These are phyloP conservation scores for Chytriomyces sp. DNA, from an alignment of 192 early-diverging fungal species.

Conservation along the genomic window DNA sequence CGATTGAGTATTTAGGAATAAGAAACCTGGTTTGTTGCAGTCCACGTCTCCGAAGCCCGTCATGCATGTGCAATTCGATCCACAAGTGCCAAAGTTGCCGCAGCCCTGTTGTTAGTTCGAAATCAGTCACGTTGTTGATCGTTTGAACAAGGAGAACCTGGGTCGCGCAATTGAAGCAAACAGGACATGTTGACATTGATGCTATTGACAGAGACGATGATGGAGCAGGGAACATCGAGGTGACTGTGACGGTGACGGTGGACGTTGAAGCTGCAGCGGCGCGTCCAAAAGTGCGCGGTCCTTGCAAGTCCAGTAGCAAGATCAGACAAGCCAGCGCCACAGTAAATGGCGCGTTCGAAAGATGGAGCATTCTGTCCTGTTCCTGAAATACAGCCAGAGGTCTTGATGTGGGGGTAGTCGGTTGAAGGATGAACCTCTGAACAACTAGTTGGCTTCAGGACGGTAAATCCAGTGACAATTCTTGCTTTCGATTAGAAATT, in stretches of 20 bases:
- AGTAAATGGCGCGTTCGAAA: neutral
- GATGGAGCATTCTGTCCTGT: too few species aligned
- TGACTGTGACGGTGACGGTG: neutral
- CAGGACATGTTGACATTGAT: conserved; percentile 8
- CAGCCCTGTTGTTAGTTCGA: conserved; percentile 4
- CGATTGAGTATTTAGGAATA: neutral
- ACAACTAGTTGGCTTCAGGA: too few species aligned
- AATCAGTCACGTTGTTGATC: neutral
- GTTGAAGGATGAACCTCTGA: too few species aligned
- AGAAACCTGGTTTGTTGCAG: conserved; percentile 25
- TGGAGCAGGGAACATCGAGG: conserved; percentile 11
- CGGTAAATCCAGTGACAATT: too few species aligned
- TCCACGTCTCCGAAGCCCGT: conserved; percentile 29
- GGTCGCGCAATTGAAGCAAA: conserved; percentile 33
- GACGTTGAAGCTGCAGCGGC: neutral
- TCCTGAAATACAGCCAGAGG: too few species aligned
- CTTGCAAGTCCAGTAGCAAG: neutral
- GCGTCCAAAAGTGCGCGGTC: neutral
- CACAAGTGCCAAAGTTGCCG: conserved; percentile 29
- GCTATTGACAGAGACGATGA: too few species aligned
- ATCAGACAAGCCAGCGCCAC: neutral
- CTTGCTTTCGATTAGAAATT: too few species aligned
- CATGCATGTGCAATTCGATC: conserved; percentile 14
- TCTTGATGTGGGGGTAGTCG: too few species aligned
- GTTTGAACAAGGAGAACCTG: conserved; percentile 2